Base-by-base conservation (phyloP, 371 early-diverging fungal genomes). In the Rhizopus arrhizus region DNA sequence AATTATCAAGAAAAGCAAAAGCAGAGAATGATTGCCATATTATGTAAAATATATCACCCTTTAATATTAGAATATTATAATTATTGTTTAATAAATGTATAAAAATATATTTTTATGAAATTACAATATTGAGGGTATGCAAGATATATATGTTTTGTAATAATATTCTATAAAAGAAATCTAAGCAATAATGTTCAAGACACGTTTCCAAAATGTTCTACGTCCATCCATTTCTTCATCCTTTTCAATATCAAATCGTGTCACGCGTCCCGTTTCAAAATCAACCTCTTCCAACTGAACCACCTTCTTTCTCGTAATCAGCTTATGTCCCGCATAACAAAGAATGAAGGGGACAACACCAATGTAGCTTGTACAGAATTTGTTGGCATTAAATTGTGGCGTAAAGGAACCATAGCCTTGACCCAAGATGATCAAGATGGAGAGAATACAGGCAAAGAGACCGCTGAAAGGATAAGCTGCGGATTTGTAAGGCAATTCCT, bases 401-500 rank as follows among this genome's bases (percentile, higher is more conserved):
- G 56, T 58, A 38, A 73, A 71, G 12, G 68, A 56, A 12, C 40
- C 49, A 41, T 71, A 72, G 56, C 84, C 87, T 70, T 87, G 86
- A 35, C 84, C 85, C 15, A 86, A 56, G 28, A 80, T 77, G 51
- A 88, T 74, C 47, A 87, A 71, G 15, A 69, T 59, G 46, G 77
- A 72, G 28, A 86, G 49, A 8, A 64, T 35, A 55, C 69, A 64
- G 3, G 87, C 77, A 59, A 79, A 69, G 31, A 86, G 65, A 15
- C 83, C 81, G 34, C 85, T 82, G 58, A 72, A 85, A 4, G 95
- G 95, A 69, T 86, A 91, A 16, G 73, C 74, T 57, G 84, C 82
- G 0, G 92, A 82, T 15, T 58, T 61, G 69, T 87, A 95, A 0
- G 94, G 94, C 45, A 95, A 71, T 29, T 88, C 89, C 0, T 73